Evolutionary conservation across 2,329 filamentous ascomycete genomes (phyloP), one percentile per base, ranked within the genome.

Genomic region (Akanthomyces uredinophilus): DNA sequence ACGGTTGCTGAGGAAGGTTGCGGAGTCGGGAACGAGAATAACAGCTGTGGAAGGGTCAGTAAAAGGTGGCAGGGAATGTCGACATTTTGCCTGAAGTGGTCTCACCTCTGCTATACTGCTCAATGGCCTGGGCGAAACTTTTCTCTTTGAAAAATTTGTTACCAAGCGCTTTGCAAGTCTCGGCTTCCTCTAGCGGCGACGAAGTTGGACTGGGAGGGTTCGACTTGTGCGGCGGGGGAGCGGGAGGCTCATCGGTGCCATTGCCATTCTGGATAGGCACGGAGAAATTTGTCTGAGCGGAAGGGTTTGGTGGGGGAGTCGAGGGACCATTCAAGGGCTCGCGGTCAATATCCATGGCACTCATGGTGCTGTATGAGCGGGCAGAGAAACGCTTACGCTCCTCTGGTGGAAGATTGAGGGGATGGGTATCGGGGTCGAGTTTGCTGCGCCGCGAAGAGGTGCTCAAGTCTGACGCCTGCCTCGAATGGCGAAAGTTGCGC

Each of bases 71-170:
- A n/a, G n/a, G 27, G 2, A 5, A 8, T 35, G 41, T 46, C 16
- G 5, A 8, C 7, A 47, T 50, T 52, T 63, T 65, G 7, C n/a
- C 32, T 14, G n/a, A 20, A 22, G 51, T 32, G 62, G 58, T 64
- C 74, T 72, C 81, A 96, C 94, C 94, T 85, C 96, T 96, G 68
- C 90, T 91, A 75, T 98, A 99, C 75, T 97, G 92, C 68, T 90
- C 85, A 73, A 98, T 93, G 27, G 95, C 94, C 72, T 90, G 89
- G 64, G 82, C 79, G 75, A 94, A 99, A 71, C 97, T 91, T 73
- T 89, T 91, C 66, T 93, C 91, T 80, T 97, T 98, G 84, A 97
- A 99, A 72, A 91, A 94, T 71, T 95, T 95, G 79, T 99, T 99
- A 63, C 95, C 95, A 2, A 91, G 86, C 69, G 90, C 86, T 81